A percentile compares a stretch with the other conserved stretches of the same genome.
Conservation (phyloP, 2,329 filamentous ascomycete genomes). For the Trichoderma sp. region DNA sequence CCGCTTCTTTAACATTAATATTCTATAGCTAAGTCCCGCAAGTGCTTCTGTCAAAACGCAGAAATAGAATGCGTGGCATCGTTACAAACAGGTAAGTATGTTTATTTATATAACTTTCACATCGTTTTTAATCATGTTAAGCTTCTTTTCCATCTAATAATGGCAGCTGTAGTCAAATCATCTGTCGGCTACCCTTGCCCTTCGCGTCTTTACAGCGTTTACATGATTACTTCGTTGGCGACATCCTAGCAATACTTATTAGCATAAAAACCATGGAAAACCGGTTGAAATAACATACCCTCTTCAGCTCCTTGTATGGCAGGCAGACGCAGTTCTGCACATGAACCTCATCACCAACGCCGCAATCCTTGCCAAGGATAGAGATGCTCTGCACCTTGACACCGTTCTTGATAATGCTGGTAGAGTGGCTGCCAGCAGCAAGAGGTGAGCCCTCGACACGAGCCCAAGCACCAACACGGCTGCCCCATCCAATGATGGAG, state of each 20-base stretch:
- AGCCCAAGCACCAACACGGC: conserved; percentile 95
- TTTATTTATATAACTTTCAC: not conserved
- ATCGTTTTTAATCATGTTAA: not conserved
- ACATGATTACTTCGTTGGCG: conserved; percentile 90
- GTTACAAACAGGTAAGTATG: not conserved
- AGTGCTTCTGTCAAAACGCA: not conserved
- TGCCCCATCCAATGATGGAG: conserved; percentile 96
- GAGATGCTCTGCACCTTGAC: conserved; percentile 99
- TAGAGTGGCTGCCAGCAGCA: conserved; percentile 82
- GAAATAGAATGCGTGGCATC: not conserved
- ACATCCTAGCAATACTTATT: conserved; percentile 66
- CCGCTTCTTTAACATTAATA: not conserved
- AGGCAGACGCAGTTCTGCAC: conserved; percentile 98
- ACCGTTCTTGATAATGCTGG: conserved; percentile 95
- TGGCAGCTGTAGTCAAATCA: not conserved
- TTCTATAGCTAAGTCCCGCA: conserved; percentile 8
- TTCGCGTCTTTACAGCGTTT: conserved; percentile 41
- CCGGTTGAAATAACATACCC: conserved; percentile 58
- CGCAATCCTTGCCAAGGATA: conserved; percentile 94
- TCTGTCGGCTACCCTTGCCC: no score
- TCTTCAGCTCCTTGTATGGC: conserved; percentile 97
- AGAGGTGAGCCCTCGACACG: conserved; percentile 94
- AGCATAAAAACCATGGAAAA: conserved; percentile 20
- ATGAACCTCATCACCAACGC: conserved; percentile 87
- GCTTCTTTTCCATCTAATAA: not conserved